Evolutionary conservation across 345 rosid genomes (phyloP), one percentile per base, ranked within the genome.

Genomic region (Sisymbrium irio): DNA sequence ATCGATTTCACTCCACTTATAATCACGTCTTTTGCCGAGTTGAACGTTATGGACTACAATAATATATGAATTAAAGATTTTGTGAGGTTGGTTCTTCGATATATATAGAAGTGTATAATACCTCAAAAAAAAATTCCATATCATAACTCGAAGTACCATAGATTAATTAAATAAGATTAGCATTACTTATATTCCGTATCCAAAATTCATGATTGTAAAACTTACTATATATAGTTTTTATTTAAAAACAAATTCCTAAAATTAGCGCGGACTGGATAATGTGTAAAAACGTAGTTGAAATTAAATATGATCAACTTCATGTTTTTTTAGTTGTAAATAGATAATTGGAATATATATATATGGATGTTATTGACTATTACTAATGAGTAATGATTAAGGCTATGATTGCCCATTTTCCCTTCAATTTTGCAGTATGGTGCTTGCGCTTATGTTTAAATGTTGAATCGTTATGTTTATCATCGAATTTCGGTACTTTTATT

Each of bases 1-100:
- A 82, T 25, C 1, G 89, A 87, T 9, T 65, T 81, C 35, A 87
- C 62, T 40, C 91, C 86, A 50, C 56, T 85, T 11, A 87, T 73
- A 9, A 57, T 67, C 19, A 83, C 63, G 65, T 85, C 71, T 1
- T 74, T 83, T 2, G 80, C 80, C 28, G 50, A 28, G 22, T 6
- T 49, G 35, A 84, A 75, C 5, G 84, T 28, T 65, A 84, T 60
- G 10, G 87, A 78, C 87, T 82, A 67, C 78, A 73, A 37, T 51
- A 67, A 22, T 22, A 22, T n/a, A 65, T 72, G 46, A 70, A 65
- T 63, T 19, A 62, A 72, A 50, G 3, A 15, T 3, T 41, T 17
- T 17, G 18, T 67, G 11, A 40, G 40, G 25, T 20, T 62, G 37
- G 36, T 61, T 47, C 6, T 20, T 12, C 30, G 6, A 5, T 39